Conservation (phyloP, 2,329 filamentous ascomycete species). For the Penicillium sclerotiorum region DNA sequence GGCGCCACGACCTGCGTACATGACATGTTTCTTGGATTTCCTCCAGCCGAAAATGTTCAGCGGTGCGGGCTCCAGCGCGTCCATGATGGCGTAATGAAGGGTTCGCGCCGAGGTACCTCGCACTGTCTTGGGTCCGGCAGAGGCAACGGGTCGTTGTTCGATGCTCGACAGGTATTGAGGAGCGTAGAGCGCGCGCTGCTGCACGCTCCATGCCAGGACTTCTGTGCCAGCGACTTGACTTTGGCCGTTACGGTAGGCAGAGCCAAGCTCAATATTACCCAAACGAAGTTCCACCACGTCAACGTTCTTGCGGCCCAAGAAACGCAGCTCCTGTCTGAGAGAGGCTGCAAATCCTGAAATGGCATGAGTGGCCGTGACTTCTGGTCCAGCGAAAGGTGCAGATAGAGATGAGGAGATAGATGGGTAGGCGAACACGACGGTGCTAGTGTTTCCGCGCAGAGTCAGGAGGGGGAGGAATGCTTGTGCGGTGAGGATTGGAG, state of each 20-base stretch:
- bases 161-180: constrained; percentile 47
- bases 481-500: constrained; percentile 85
- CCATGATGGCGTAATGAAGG: constrained; percentile 85
- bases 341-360: constrained; percentile 84
- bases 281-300: constrained; percentile 86
- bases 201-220: constrained; percentile 61
- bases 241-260: constrained; percentile 53
- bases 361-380: constrained; percentile 82
- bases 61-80: constrained; percentile 68
- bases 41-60: constrained; percentile 44
- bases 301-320: constrained; percentile 63
- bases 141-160: constrained; percentile 43
- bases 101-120: constrained; percentile 73
- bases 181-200: constrained; percentile 57
- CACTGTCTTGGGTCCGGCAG: constrained; percentile 41
- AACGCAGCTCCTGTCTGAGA: constrained; percentile 74
- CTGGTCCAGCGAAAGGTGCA: constrained; percentile 63
- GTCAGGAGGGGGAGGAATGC: constrained; percentile 80
- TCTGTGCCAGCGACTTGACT: constrained; percentile 52
- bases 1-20: constrained; percentile 83
- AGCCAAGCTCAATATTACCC: constrained; percentile 83
- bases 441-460: constrained; percentile 57
- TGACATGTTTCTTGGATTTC: constrained; percentile 53
- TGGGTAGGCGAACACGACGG: constrained; percentile 48
- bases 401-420: constrained; percentile 49